Evolutionary conservation across 208 protist genomes (phyloP).

Genomic region (Trypanosoma mega): DNA sequence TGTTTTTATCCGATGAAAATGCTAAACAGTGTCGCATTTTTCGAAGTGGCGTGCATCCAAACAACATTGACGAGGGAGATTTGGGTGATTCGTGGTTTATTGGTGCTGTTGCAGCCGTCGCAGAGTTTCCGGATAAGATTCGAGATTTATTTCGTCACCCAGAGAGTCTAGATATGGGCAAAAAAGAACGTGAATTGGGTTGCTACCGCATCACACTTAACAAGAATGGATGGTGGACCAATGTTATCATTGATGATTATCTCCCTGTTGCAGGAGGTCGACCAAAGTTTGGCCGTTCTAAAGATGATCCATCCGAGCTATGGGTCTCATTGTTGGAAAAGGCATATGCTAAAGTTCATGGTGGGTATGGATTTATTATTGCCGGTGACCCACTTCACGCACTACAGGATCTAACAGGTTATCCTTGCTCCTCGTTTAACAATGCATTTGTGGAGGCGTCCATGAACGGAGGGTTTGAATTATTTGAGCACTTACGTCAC

Average conservation of each 20-base stretch:
- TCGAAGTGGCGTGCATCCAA: slow-evolving; percentile 69
- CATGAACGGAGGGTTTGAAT: slow-evolving; percentile 41
- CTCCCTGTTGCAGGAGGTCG: slow-evolving; percentile 60
- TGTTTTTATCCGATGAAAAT: slow-evolving; percentile 78
- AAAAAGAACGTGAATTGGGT: slow-evolving; percentile 54
- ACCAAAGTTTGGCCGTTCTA: slow-evolving; percentile 62
- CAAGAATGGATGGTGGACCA: slow-evolving; percentile 90
- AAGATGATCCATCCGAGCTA: slow-evolving; percentile 65
- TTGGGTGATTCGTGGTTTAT: slow-evolving; percentile 83
- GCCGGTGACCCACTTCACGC: slow-evolving; percentile 74
- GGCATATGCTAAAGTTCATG: slow-evolving; percentile 88
- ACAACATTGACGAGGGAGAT: slow-evolving; percentile 77
- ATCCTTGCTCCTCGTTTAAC: slow-evolving; percentile 69
- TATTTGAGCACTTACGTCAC: slow-evolving; percentile 45
- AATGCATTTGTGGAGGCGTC: slow-evolving; percentile 54
- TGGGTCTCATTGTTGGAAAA: slow-evolving; percentile 86
- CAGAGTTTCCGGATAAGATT: slow-evolving; percentile 67
- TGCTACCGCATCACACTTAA: slow-evolving; percentile 78
- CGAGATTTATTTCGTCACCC: slow-evolving; percentile 74
- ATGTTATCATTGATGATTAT: slow-evolving; percentile 87
- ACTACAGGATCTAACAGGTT: slow-evolving; percentile 77
- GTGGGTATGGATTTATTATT: slow-evolving; percentile 75
- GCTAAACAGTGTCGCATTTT: slow-evolving; percentile 67
- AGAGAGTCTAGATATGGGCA: slow-evolving; percentile 42
- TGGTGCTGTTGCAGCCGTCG: slow-evolving; percentile 55